Evolutionary conservation across 1,139 yeast genomes (phyloP).

Genomic region (Kurtzmaniella quercitrusa): DNA sequence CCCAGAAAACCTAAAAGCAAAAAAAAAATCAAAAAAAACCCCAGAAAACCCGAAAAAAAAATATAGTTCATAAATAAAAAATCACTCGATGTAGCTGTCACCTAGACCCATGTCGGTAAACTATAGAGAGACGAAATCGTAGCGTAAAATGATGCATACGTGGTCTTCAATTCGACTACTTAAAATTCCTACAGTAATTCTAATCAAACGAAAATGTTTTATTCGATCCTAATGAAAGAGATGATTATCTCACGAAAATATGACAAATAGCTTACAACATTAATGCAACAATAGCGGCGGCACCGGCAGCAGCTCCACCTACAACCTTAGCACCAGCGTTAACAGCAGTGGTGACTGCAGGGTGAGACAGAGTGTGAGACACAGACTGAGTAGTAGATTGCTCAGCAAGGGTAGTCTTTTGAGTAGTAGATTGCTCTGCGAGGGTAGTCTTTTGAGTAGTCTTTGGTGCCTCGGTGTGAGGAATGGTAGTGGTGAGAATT

Average conservation of each 20-base stretch:
- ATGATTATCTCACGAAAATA: not conserved
- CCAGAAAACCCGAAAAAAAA: too few species aligned
- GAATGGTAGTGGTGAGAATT: conserved; percentile 1
- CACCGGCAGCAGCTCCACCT: conserved; percentile 2
- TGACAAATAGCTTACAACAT: not conserved
- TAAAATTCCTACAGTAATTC: not conserved
- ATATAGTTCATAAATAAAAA: too few species aligned
- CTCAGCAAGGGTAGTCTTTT: not conserved
- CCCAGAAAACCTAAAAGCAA: not conserved
- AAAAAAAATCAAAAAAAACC: too few species aligned
- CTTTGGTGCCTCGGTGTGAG: conserved; percentile 1
- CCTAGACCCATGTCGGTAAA: too few species aligned
- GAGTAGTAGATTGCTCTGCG: not conserved
- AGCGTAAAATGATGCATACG: too few species aligned
- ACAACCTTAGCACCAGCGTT: conserved; percentile 1
- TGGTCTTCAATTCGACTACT: too few species aligned
- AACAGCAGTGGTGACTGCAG: not conserved
- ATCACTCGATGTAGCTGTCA: too few species aligned
- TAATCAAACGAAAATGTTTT: not conserved
- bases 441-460: not conserved
- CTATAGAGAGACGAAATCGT: too few species aligned
- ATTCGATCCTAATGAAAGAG: not conserved
- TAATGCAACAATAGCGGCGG: conserved; percentile 1
- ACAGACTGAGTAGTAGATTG: not conserved
- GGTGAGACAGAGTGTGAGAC: not conserved